These are phyloP conservation scores for Limonium bicolor DNA, from an alignment of 148 eudicot species.

Conservation along the genomic window DNA sequence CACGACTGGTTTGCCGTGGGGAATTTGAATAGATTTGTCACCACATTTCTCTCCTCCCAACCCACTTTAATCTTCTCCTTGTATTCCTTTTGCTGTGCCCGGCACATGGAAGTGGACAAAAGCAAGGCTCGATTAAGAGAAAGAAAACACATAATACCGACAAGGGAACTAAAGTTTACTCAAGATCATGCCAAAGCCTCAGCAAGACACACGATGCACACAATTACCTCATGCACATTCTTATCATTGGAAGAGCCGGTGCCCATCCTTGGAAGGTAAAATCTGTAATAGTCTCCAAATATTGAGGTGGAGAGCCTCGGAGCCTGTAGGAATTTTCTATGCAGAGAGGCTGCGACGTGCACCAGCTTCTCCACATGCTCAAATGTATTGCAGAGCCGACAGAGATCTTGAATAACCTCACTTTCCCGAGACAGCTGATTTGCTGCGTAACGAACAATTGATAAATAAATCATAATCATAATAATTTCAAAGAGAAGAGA, in stretches of 20 bases:
- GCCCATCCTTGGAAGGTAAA: slow-evolving; percentile 58
- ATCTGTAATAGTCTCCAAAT: slow-evolving; percentile 50
- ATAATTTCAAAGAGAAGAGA: no score
- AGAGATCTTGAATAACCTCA: slow-evolving; percentile 49
- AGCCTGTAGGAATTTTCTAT: slow-evolving; percentile 53
- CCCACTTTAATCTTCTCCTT: slow-evolving; percentile 39
- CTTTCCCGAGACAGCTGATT: slow-evolving; percentile 27
- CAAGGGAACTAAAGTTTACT: no score
- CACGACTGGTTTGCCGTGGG: slow-evolving; percentile 86
- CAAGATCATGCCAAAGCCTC: no score
- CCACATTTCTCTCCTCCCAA: slow-evolving; percentile 37
- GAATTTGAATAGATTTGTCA: slow-evolving; percentile 48
- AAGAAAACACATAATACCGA: neutral
- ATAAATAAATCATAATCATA: no score
- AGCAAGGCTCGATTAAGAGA: neutral
- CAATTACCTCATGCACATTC: slow-evolving; percentile 32
- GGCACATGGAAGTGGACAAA: no score
- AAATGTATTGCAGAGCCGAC: slow-evolving; percentile 44
- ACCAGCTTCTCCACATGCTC: slow-evolving; percentile 57
- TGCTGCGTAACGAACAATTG: slow-evolving; percentile 32
- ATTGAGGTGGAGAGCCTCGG: slow-evolving; percentile 49
- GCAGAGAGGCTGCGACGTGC: slow-evolving; percentile 65
- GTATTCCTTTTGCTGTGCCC: slow-evolving; percentile 30
- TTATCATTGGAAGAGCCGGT: slow-evolving; percentile 14
- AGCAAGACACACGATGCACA: slow-evolving; percentile 1